Percentiles rank a stretch among this genome's conserved stretches.
Evolutionary conservation across 371 early-diverging fungal species (phyloP).

Genomic region (Mortierella sp.): DNA sequence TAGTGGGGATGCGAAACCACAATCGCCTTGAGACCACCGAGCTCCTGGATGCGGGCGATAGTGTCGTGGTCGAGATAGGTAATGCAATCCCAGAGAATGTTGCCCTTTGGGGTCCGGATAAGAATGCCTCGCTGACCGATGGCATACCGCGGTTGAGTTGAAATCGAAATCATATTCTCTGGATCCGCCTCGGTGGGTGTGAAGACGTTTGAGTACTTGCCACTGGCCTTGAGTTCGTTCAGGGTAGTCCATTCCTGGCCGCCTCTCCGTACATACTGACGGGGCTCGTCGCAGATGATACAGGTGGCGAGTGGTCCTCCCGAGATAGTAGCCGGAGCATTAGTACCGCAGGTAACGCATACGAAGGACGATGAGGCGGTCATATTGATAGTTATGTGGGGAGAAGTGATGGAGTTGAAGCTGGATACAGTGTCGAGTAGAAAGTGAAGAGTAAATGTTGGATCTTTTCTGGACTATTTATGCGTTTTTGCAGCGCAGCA

Average conservation of each 20-base stretch:
- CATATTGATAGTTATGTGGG: background rate
- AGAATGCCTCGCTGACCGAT: slow-evolving; percentile 52
- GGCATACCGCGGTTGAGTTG: slow-evolving; percentile 30
- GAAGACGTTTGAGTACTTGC: slow-evolving; percentile 33
- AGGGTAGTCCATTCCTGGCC: slow-evolving; percentile 54
- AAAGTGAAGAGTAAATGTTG: background rate
- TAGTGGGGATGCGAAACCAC: slow-evolving; percentile 53
- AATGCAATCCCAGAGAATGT: slow-evolving; percentile 50
- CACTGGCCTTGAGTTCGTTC: slow-evolving; percentile 16
- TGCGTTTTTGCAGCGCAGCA: background rate
- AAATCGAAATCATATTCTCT: slow-evolving; percentile 39
- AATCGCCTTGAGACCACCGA: slow-evolving; percentile 45
- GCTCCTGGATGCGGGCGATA: slow-evolving; percentile 25
- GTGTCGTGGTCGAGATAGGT: slow-evolving; percentile 45
- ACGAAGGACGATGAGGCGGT: slow-evolving; percentile 20
- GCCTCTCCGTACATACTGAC: slow-evolving; percentile 36
- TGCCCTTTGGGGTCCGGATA: slow-evolving; percentile 30
- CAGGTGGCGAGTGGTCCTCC: slow-evolving; percentile 22
- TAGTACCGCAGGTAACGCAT: slow-evolving; percentile 42
- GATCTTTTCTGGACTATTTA: no score
- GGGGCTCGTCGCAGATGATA: slow-evolving; percentile 48
- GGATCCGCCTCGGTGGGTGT: slow-evolving; percentile 35
- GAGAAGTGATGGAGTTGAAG: background rate
- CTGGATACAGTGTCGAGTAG: no score
- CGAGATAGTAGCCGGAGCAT: slow-evolving; percentile 16